Percentiles rank a stretch among this genome's conserved stretches.
Evolutionary conservation across 257 asterid species (phyloP).

Genomic region (Datura wrightii): DNA sequence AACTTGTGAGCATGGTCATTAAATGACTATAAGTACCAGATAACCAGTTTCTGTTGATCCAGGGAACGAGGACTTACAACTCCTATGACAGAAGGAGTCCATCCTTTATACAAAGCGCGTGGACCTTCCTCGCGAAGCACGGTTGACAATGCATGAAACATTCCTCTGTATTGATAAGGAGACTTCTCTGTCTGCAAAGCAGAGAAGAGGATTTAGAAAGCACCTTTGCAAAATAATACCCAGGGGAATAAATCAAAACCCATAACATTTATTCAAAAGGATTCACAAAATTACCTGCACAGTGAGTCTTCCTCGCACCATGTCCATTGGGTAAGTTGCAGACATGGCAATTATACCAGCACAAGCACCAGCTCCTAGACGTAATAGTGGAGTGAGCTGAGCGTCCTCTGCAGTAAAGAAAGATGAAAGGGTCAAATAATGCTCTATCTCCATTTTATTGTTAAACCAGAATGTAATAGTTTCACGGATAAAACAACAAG

Average conservation of each 20-base stretch:
- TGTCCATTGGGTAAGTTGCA: constrained; percentile 97
- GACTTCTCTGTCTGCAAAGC: constrained; percentile 80
- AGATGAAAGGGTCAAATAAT: constrained; percentile 20
- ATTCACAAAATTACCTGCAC: constrained; percentile 66
- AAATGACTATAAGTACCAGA: neutral
- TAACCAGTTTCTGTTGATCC: constrained; percentile 3
- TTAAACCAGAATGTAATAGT: neutral
- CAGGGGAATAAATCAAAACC: neutral
- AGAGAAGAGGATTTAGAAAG: constrained; percentile 33
- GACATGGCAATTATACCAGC: constrained; percentile 99
- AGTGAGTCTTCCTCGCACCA: constrained; percentile 95
- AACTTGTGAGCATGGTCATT: neutral
- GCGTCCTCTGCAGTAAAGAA: constrained; percentile 66
- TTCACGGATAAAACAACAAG: neutral
- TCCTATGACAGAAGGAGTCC: constrained; percentile 99
- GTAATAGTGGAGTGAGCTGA: constrained; percentile 79
- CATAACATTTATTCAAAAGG: neutral
- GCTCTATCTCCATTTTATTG: neutral
- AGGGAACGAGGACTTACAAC: constrained; percentile 67
- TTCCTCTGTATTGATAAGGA: constrained; percentile 92
- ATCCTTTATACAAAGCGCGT: constrained; percentile 91
- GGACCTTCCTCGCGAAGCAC: constrained; percentile 99
- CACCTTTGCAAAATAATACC: neutral
- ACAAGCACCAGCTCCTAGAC: constrained; percentile 98
- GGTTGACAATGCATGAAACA: constrained; percentile 90